Conservation (phyloP, 1,284 basidiomycete species). For the Anthracocystis walkeri region DNA sequence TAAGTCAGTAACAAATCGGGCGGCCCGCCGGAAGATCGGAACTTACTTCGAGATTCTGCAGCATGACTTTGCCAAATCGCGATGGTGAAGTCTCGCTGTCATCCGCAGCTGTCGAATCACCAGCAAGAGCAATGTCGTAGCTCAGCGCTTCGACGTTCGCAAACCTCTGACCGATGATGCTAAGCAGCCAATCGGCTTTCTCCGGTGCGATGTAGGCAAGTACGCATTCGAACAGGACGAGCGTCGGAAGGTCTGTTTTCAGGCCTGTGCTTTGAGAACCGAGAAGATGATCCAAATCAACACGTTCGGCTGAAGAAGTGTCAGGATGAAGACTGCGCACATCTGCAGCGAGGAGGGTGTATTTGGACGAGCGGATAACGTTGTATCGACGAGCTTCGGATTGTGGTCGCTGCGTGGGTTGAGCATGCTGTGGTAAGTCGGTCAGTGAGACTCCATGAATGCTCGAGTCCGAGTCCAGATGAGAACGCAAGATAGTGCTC, state of each 20-base stretch:
- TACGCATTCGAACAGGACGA: slow-evolving; percentile 68
- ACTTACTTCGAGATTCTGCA: slow-evolving; percentile 63
- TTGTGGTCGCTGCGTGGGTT: neutral
- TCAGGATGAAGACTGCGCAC: slow-evolving; percentile 30
- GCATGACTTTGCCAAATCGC: slow-evolving; percentile 67
- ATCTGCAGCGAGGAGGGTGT: slow-evolving; percentile 42
- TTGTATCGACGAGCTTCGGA: neutral
- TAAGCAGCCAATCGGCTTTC: slow-evolving; percentile 49
- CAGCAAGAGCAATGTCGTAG: slow-evolving; percentile 66
- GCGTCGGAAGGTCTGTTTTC: slow-evolving; percentile 44
- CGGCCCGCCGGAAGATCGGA: neutral
- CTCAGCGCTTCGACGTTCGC: slow-evolving; percentile 35
- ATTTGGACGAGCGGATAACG: slow-evolving; percentile 26
- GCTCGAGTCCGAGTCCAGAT: slow-evolving; percentile 12
- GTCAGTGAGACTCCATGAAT: slow-evolving; percentile 15
- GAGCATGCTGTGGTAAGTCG: neutral
- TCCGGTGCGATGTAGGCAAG: slow-evolving; percentile 60
- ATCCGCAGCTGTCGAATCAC: slow-evolving; percentile 22
- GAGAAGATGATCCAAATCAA: slow-evolving; percentile 27
- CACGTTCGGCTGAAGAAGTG: slow-evolving; percentile 1
- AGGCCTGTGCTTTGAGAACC: slow-evolving; percentile 17
- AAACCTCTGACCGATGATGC: slow-evolving; percentile 27
- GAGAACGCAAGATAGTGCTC: slow-evolving; percentile 74
- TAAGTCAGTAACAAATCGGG: neutral
- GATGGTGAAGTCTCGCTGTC: slow-evolving; percentile 1